Conservation (phyloP, 306 rosid species). For the Casuarina cunninghamiana region DNA sequence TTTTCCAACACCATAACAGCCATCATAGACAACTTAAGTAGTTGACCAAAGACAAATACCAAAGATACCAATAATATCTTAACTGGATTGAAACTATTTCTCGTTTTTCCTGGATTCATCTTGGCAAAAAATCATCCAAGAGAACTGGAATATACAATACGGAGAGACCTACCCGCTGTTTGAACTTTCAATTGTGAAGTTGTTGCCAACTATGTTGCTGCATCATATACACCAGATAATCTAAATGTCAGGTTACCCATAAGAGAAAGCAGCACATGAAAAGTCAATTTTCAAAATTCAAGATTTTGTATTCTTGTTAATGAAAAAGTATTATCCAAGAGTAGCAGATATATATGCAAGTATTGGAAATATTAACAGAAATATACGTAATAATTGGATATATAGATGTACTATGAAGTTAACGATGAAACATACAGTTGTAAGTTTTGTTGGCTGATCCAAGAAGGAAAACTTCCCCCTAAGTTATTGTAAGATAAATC, state of each 20-base stretch:
- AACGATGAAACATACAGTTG: conserved; percentile 46
- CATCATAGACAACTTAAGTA: no score
- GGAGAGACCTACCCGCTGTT: conserved; percentile 50
- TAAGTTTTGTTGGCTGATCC: conserved; percentile 50
- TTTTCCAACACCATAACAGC: no score
- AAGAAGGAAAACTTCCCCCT: conserved; percentile 72
- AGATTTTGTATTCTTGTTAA: not conserved
- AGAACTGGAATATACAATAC: not conserved
- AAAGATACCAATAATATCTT: not conserved
- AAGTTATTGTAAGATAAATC: conserved; percentile 82
- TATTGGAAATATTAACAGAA: not conserved
- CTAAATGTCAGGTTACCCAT: conserved; percentile 22
- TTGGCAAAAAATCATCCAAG: not conserved
- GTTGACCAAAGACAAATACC: not conserved
- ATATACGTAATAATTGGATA: not conserved
- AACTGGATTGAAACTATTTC: not conserved
- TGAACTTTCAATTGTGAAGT: conserved; percentile 52
- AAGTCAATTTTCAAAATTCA: not conserved
- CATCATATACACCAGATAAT: conserved; percentile 27
- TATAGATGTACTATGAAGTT: not conserved
- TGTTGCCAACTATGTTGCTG: conserved; percentile 84
- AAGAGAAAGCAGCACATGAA: not conserved
- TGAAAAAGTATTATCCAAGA: not conserved
- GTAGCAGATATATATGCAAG: not conserved
- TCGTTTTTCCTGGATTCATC: not conserved